Evolutionary conservation across 192 early-diverging fungal species (phyloP), one percentile per base, ranked within the genome.

Genomic region (Coemansia sp.): DNA sequence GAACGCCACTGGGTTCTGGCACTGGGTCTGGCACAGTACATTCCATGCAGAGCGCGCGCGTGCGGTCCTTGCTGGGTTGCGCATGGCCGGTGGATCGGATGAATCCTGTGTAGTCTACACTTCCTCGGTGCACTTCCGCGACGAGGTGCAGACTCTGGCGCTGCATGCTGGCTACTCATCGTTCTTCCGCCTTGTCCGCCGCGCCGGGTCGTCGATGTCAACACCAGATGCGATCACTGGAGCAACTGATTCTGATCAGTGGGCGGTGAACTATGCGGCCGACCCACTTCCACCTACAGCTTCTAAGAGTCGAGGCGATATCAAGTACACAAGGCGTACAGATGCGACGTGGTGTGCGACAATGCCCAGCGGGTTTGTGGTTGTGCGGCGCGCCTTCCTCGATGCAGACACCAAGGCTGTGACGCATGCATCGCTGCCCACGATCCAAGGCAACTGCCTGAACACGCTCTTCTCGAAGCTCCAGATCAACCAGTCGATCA

Each of bases 401-500:
- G 60, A 66, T 21, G 5, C 51, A 2, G 41, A 66, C 1, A 62
- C 57, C 60, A 39, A 43, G 44, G 57, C 24, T 16, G 62, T 73
- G 15, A 58, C 62, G 35, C 66, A 26, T 52, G 66, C 71, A 44
- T 73, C 71, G 35, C 41, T 64, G 33, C 71, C 71, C 4, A 73
- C 71, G 30, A 64, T 73, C 23, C 71, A 73, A 45, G 71, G 71
- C 1, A 73, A 73, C 73, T 76, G 92, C 69, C 83, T 93, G 34
- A 93, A 93, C 77, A 93, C 92, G 7, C 85, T 99, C 12, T 99
- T 99, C 72, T 97, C 95, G 0, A 96, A 96, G 92, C 91, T 99
- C 26, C 97, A 99, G 92, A 97, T 99, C 87, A 99, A 99, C 84
- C 97, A 99, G 89, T 98, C 96, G 38, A 99, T 99, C 67, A 99